These are phyloP conservation scores for Phialophora expanda DNA, from an alignment of 2,329 filamentous ascomycete genomes.

Conservation along the genomic window DNA sequence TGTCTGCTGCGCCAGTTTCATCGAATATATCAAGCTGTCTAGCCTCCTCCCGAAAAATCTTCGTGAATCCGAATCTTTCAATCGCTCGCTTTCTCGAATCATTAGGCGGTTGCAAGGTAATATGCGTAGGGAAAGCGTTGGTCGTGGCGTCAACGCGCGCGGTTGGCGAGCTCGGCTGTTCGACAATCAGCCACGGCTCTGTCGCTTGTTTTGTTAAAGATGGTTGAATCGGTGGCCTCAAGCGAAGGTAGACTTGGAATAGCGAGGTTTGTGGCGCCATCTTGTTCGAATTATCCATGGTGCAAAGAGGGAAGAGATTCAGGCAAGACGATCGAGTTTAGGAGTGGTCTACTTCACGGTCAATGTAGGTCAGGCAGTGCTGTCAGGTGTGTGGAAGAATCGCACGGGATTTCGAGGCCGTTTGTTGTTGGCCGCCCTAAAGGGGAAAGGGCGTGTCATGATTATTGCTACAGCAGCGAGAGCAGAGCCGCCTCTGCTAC, in stretches of 20 bases:
- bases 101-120: constrained; percentile 78
- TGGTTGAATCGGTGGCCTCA: constrained; percentile 67
- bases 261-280: constrained; percentile 56
- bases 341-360: constrained; percentile 12
- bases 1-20: constrained; percentile 62
- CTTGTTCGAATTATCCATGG: constrained; percentile 35
- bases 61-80: constrained; percentile 93
- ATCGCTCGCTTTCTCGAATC: constrained; percentile 84
- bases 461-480: constrained; percentile 4
- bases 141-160: constrained; percentile 43
- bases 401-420: not conserved
- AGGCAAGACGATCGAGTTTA: not conserved
- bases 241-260: constrained; percentile 88
- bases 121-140: constrained; percentile 63
- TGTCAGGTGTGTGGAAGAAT: not conserved
- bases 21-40: constrained; percentile 86
- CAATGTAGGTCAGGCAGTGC: not conserved
- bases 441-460: not conserved
- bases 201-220: constrained; percentile 49
- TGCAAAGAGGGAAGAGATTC: constrained; percentile 12
- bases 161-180: constrained; percentile 54
- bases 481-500: not conserved
- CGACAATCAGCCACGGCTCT: constrained; percentile 80
- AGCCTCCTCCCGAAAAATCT: constrained; percentile 86
- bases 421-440: not conserved